Conservation (phyloP, 75 land plant species). For the Cunninghamia lanceolata region DNA sequence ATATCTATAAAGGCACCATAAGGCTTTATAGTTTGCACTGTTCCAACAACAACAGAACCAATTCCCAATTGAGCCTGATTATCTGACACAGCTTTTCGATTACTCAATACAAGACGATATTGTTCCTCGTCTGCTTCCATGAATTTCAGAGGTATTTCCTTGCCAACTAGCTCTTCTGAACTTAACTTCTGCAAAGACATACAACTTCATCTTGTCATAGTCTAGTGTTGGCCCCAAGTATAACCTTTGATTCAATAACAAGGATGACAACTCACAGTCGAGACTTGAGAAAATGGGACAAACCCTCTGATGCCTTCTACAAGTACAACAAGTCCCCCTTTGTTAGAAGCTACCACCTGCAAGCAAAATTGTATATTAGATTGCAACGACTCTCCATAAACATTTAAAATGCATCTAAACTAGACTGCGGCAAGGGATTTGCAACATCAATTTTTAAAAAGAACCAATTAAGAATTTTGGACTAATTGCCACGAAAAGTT, state of each 20-base stretch:
- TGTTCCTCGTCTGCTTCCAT: slow-evolving; percentile 97
- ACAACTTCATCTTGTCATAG: slow-evolving; percentile 5
- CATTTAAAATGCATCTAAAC: not conserved
- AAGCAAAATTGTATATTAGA: not conserved
- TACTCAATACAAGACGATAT: slow-evolving; percentile 82
- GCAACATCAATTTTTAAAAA: not conserved
- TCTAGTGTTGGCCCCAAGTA: not conserved
- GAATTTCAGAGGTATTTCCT: slow-evolving; percentile 82
- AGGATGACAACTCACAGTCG: slow-evolving; percentile 40
- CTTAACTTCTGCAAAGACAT: slow-evolving; percentile 42
- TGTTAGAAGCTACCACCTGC: slow-evolving; percentile 80
- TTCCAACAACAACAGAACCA: slow-evolving; percentile 92
- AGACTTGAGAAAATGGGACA: slow-evolving; percentile 90
- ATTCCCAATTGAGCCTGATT: slow-evolving; percentile 88
- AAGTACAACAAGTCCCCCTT: slow-evolving; percentile 80
- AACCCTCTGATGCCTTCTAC: slow-evolving; percentile 86
- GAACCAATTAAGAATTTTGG: not conserved
- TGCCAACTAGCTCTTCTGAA: slow-evolving; percentile 74
- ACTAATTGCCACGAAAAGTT: not conserved
- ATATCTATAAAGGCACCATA: slow-evolving; percentile 97
- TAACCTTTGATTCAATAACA: not conserved
- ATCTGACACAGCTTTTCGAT: slow-evolving; percentile 93
- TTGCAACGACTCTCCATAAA: no score
- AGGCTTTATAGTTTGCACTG: slow-evolving; percentile 92
- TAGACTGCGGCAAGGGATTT: not conserved